phyloP scores from a whole-genome alignment of 805 yeast genomes.

The Nakazawaea sp. region DNA sequence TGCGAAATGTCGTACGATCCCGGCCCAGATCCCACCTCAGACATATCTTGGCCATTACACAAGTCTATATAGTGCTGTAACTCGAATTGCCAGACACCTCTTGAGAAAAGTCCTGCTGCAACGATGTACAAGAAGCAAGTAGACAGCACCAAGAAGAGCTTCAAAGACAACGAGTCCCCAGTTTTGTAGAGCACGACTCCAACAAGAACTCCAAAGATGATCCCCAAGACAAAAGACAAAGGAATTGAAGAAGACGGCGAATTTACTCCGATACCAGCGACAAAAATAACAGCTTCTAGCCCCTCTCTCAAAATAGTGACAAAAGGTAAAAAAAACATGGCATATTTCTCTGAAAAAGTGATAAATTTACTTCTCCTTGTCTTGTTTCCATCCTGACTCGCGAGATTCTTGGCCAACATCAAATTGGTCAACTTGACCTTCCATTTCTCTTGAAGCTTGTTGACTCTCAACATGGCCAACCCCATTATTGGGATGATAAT shows the following conservation, averaged over 20 bases:
- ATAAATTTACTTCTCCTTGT: conserved; percentile 47
- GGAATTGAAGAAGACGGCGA: conserved; percentile 28
- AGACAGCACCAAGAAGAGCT: conserved; percentile 32
- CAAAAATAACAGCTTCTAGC: conserved; percentile 83
- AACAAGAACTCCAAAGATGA: conserved; percentile 28
- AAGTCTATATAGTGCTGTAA: conserved; percentile 31
- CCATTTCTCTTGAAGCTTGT: conserved; percentile 39
- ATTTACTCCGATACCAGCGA: conserved; percentile 78
- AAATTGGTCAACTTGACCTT: conserved; percentile 26
- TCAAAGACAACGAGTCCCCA: conserved; percentile 36
- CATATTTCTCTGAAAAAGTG: conserved; percentile 59
- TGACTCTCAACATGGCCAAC: conserved; percentile 33
- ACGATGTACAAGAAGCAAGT: conserved; percentile 37
- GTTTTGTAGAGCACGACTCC: conserved; percentile 33
- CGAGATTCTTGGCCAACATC: conserved; percentile 8
- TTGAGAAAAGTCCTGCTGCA: conserved; percentile 37
- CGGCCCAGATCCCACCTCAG: conserved; percentile 43
- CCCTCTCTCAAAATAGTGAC: conserved; percentile 87
- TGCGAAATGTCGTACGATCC: conserved; percentile 37
- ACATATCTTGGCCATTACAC: conserved; percentile 38
- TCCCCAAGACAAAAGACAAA: conserved; percentile 24
- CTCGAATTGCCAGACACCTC: conserved; percentile 41
- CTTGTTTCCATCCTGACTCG: conserved; percentile 17
- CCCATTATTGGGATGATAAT: conserved; percentile 41
- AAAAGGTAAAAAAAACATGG: conserved; percentile 84